Percentiles rank a stretch among this genome's conserved stretches.
These are phyloP conservation scores for Kwoniella sp. DNA, from an alignment of 768 basidiomycete genomes.

Conservation along the genomic window DNA sequence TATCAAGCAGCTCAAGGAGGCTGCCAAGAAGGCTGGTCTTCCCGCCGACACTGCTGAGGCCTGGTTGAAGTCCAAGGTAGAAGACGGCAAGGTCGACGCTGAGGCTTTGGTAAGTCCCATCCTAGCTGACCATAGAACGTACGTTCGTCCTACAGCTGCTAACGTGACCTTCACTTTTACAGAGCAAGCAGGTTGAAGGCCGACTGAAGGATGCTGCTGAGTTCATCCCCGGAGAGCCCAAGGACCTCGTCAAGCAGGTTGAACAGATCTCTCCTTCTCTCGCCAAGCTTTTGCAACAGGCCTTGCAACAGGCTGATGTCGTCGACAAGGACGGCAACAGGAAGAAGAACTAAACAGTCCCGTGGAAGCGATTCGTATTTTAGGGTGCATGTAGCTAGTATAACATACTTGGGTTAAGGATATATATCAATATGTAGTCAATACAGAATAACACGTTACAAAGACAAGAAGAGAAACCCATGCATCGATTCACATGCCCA, in stretches of 20 bases:
- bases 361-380: not conserved
- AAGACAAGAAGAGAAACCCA: slow-evolving; percentile 6
- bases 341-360: slow-evolving; percentile 26
- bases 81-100: slow-evolving; percentile 50
- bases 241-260: slow-evolving; percentile 46
- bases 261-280: slow-evolving; percentile 41
- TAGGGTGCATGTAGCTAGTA: slow-evolving; percentile 7
- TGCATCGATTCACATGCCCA: slow-evolving; percentile 7
- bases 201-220: slow-evolving; percentile 36
- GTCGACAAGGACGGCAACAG: slow-evolving; percentile 42
- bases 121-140: not conserved
- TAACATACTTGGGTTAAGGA: not conserved
- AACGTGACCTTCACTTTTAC: not conserved
- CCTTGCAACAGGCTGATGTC: slow-evolving; percentile 42
- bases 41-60: slow-evolving; percentile 50
- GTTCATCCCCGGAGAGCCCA: slow-evolving; percentile 45
- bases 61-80: slow-evolving; percentile 47
- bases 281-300: slow-evolving; percentile 43
- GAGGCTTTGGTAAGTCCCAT: slow-evolving; percentile 36
- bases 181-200: slow-evolving; percentile 43
- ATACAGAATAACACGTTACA: slow-evolving; percentile 1
- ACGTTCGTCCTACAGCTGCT: not conserved
- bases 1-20: slow-evolving; percentile 51
- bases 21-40: slow-evolving; percentile 53
- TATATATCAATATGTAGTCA: not conserved